Evolutionary conservation across 305 asterid genomes (phyloP).

Genomic region (Solanum aculeatissimum): DNA sequence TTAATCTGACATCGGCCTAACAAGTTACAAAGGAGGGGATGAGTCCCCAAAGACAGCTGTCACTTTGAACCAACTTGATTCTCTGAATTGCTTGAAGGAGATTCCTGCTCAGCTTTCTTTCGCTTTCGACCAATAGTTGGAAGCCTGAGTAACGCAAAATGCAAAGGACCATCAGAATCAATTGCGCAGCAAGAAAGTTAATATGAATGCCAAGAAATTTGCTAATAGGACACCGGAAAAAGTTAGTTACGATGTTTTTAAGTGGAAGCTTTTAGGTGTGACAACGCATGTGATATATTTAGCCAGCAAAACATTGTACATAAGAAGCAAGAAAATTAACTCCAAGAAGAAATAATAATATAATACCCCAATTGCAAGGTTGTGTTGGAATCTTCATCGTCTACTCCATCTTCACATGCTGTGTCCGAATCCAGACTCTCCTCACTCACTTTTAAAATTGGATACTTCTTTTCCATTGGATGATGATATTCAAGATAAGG

Average conservation of each 20-base stretch:
- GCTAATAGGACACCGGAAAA: not conserved
- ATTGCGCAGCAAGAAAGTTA: not conserved
- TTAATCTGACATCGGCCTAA: not conserved
- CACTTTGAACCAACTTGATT: conserved; percentile 10
- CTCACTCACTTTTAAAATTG: conserved; percentile 14
- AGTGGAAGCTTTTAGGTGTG: not conserved
- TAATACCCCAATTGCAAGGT: conserved; percentile 52
- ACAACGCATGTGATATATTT: not conserved
- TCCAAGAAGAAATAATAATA: not conserved
- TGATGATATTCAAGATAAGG: conserved; percentile 18
- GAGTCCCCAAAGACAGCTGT: not conserved
- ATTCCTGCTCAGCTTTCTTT: conserved; percentile 32
- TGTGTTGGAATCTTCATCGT: conserved; percentile 45
- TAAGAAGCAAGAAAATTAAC: not conserved
- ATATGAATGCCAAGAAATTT: not conserved
- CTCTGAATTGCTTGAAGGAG: conserved; percentile 18
- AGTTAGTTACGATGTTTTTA: not conserved
- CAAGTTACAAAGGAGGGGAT: not conserved
- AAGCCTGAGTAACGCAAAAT: conserved; percentile 25
- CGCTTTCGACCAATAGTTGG: conserved; percentile 29
- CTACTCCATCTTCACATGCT: conserved; percentile 22
- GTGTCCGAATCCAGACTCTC: conserved; percentile 28
- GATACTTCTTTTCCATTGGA: not conserved
- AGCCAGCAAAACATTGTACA: not conserved
- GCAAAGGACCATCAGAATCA: not conserved